A percentile compares a stretch with the other conserved stretches of the same genome.
Evolutionary conservation across 225 moss, liverwort and hornwort genomes (phyloP).

Genomic region (Polytrichum formosum): DNA sequence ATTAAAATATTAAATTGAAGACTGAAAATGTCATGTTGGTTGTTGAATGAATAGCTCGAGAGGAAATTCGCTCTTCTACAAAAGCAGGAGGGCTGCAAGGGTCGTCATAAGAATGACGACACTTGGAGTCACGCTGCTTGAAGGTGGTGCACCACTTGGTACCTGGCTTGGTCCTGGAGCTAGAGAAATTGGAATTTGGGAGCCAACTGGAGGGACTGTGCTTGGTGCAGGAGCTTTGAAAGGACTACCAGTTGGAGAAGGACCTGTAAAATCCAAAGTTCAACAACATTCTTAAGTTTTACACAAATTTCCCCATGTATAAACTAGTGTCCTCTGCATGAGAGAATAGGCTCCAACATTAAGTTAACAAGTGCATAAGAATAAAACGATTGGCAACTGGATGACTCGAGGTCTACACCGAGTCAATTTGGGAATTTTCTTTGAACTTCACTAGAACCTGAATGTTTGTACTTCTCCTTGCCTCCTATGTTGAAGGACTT

Average conservation of each 20-base stretch:
- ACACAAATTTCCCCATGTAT: not conserved
- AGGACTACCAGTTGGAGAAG: not conserved
- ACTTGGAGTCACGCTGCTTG: not conserved
- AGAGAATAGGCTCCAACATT: too few species aligned
- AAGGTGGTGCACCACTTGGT: not conserved
- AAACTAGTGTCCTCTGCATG: too few species aligned
- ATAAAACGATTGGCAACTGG: too few species aligned
- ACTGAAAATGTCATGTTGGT: too few species aligned
- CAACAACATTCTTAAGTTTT: not conserved
- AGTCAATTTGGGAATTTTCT: too few species aligned
- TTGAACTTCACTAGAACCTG: too few species aligned
- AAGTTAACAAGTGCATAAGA: too few species aligned
- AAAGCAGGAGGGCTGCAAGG: conserved; percentile 2
- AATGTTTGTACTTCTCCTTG: not conserved
- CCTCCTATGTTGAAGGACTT: not conserved
- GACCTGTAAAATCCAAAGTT: not conserved
- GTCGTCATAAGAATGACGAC: not conserved
- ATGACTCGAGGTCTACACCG: too few species aligned
- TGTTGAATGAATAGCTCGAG: too few species aligned
- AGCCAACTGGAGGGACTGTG: not conserved
- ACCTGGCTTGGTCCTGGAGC: not conserved
- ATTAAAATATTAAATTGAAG: not conserved
- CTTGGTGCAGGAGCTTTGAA: not conserved
- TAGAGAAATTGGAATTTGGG: not conserved
- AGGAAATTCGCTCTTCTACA: not conserved